Conservation (phyloP, 176 grass and related monocot species). For the Oryza glumipatula region DNA sequence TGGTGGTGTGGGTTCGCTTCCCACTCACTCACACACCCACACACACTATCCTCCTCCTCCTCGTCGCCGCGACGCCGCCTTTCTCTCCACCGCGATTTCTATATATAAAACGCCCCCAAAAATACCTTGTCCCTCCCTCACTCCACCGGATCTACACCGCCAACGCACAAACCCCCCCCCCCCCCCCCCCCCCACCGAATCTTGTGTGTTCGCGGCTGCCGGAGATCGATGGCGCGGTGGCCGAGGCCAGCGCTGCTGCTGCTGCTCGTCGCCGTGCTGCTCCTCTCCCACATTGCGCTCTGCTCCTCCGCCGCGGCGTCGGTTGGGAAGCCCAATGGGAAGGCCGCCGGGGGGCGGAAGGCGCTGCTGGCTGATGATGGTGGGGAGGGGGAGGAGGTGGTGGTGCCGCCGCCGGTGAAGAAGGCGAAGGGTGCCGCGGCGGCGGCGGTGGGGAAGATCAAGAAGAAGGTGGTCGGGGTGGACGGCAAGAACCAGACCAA, state of each 20-base stretch:
- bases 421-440: slow-evolving; percentile 18
- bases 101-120: slow-evolving; percentile 26
- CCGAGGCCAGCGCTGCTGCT: slow-evolving; percentile 31
- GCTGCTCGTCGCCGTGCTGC: slow-evolving; percentile 51
- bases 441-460: slow-evolving; percentile 26
- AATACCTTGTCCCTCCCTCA: slow-evolving; percentile 47
- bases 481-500: slow-evolving; percentile 79
- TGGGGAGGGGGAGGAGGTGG: slow-evolving; percentile 20
- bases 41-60: neutral
- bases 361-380: slow-evolving; percentile 27
- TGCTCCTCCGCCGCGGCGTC: slow-evolving; percentile 32
- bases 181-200: slow-evolving; percentile 1
- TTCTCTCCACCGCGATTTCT: neutral
- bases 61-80: neutral
- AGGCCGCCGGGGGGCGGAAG: slow-evolving; percentile 48
- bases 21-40: slow-evolving; percentile 6
- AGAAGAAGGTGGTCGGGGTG: slow-evolving; percentile 49
- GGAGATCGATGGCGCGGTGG: slow-evolving; percentile 37
- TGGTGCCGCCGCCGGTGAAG: neutral
- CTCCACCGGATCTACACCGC: slow-evolving; percentile 43
- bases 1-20: slow-evolving; percentile 35
- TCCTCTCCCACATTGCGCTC: slow-evolving; percentile 68
- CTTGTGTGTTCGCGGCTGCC: neutral
- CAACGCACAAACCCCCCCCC: neutral
- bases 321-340: slow-evolving; percentile 37